A percentile compares a stretch with the other conserved stretches of the same genome.
These are phyloP conservation scores for Suillus subalutaceus DNA, from an alignment of 768 basidiomycete genomes.

Conservation along the genomic window DNA sequence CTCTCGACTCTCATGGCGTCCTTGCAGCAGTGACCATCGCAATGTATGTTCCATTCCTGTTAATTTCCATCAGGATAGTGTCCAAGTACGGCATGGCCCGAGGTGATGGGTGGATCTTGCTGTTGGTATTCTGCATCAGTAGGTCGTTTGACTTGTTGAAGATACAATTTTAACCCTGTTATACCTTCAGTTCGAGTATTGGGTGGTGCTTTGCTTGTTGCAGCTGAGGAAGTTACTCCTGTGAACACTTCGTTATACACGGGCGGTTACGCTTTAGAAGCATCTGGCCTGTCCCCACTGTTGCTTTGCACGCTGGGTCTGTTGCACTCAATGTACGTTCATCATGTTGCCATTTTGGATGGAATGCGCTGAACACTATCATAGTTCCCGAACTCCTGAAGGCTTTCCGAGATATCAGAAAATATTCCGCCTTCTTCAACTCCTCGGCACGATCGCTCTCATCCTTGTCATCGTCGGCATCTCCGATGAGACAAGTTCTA, in stretches of 20 bases:
- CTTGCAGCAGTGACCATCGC: slow-evolving; percentile 63
- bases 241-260: slow-evolving; percentile 48
- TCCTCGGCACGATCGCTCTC: slow-evolving; percentile 33
- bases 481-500: slow-evolving; percentile 17
- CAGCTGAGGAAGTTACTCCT: slow-evolving; percentile 47
- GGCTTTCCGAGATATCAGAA: slow-evolving; percentile 14
- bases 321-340: slow-evolving; percentile 37
- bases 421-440: slow-evolving; percentile 30
- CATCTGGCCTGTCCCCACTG: slow-evolving; percentile 42
- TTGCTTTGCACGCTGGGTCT: slow-evolving; percentile 41
- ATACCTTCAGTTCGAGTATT: slow-evolving; percentile 53
- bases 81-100: slow-evolving; percentile 58
- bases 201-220: slow-evolving; percentile 59
- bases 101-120: slow-evolving; percentile 68
- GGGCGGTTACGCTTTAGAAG: slow-evolving; percentile 50
- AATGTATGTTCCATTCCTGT: slow-evolving; percentile 59
- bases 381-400: slow-evolving; percentile 34
- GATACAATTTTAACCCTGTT: slow-evolving; percentile 10
- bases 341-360: not conserved
- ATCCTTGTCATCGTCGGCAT: slow-evolving; percentile 40
- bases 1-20: slow-evolving; percentile 45
- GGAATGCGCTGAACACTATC: slow-evolving; percentile 9
- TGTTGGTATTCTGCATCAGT: slow-evolving; percentile 64
- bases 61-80: slow-evolving; percentile 47
- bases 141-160: slow-evolving; percentile 24